phyloP scores from a whole-genome alignment of 495 filamentous ascomycete species.

The Neurospora intermedia region DNA sequence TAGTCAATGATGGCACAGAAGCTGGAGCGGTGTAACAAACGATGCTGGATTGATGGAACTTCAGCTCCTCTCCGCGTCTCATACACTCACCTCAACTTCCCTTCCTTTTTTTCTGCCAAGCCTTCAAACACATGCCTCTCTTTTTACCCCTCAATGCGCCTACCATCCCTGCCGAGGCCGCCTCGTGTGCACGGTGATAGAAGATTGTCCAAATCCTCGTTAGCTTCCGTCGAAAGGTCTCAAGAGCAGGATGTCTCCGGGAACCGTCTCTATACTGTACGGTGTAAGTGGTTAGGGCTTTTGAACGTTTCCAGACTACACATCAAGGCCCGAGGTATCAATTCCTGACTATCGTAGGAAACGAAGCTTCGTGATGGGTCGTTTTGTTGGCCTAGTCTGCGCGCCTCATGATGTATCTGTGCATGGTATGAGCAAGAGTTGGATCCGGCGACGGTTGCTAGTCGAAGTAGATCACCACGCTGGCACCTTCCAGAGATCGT shows the following conservation, averaged over 20 bases:
- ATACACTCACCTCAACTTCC: background rate
- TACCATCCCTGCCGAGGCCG: too few relatives aligned
- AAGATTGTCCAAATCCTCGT: background rate
- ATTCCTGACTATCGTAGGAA: background rate
- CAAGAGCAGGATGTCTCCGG: background rate
- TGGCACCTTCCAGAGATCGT: background rate
- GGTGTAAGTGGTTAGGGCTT: background rate
- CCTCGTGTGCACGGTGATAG: background rate
- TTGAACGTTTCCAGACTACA: background rate
- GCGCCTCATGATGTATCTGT: conserved; percentile 2
- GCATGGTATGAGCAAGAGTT: conserved; percentile 3
- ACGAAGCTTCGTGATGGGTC: background rate
- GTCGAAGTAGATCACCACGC: background rate
- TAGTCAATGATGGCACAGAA: background rate
- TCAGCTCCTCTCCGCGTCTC: background rate
- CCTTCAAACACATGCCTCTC: background rate
- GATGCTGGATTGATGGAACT: background rate
- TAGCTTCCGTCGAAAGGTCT: background rate
- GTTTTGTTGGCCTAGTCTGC: background rate
- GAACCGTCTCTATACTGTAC: background rate
- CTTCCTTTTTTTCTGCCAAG: background rate
- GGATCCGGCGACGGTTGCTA: background rate
- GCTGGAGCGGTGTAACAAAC: background rate
- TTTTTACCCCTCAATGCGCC: background rate
- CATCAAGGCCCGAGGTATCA: background rate